Conservation (phyloP, 176 grass and related monocot genomes). For the Miscanthus lutarioriparius region DNA sequence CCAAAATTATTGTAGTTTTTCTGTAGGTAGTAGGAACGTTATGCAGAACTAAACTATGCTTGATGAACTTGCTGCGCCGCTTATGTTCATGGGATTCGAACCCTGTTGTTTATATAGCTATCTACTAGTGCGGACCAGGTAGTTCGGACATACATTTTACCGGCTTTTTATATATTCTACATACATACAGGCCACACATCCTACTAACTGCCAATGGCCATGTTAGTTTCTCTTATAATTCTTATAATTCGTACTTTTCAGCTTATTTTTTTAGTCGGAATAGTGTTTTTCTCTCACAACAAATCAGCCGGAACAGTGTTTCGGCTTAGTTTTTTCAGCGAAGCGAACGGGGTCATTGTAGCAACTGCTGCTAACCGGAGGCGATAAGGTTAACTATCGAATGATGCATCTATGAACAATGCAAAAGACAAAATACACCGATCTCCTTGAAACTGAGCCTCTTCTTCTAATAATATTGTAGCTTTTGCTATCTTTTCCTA, state of each 20-base stretch:
- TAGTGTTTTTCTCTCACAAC: no score
- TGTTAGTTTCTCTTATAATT: no score
- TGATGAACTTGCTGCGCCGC: neutral
- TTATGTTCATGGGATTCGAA: slow-evolving; percentile 23
- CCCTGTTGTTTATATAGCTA: slow-evolving; percentile 8
- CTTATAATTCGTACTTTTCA: no score
- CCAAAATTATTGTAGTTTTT: neutral
- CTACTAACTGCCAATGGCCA: no score
- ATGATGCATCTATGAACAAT: neutral
- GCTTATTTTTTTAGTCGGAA: no score
- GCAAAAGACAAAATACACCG: neutral
- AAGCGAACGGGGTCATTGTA: no score
- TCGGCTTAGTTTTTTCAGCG: no score
- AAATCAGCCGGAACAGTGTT: no score
- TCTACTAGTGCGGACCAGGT: neutral
- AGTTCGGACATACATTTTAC: neutral
- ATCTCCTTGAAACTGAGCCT: neutral
- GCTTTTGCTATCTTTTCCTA: neutral
- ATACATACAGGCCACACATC: neutral
- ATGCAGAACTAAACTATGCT: neutral
- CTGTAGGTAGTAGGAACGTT: neutral
- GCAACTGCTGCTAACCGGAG: no score
- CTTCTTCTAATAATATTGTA: no score
- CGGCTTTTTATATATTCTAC: neutral
- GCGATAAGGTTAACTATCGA: neutral